Percentiles rank a stretch among this genome's conserved stretches.
Evolutionary conservation across 768 basidiomycete genomes (phyloP).

Genomic region (Lactarius hatsudake): DNA sequence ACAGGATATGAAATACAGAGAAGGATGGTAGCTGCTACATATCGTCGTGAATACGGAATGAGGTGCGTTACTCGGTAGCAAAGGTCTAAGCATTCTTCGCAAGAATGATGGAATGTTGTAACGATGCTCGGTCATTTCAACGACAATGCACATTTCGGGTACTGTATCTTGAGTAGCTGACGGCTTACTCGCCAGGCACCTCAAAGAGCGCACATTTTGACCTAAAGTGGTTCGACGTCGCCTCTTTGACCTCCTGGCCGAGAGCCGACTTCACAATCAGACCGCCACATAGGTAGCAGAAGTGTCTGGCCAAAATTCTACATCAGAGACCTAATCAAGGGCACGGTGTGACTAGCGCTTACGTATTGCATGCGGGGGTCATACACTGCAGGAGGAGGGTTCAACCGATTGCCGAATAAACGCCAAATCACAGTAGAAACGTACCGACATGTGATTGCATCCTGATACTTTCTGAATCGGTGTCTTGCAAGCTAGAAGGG

Average conservation of each 20-base stretch:
- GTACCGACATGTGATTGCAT: slow-evolving; percentile 59
- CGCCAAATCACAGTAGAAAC: slow-evolving; percentile 26
- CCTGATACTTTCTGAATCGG: slow-evolving; percentile 51
- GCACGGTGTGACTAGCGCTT: background rate
- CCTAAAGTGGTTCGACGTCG: slow-evolving; percentile 36
- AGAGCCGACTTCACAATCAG: slow-evolving; percentile 44
- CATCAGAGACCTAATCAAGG: background rate
- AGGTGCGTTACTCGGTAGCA: background rate
- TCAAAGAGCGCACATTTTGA: slow-evolving; percentile 38
- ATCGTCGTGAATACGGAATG: background rate
- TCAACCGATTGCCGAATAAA: background rate
- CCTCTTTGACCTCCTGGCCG: slow-evolving; percentile 33
- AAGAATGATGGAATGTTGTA: background rate
- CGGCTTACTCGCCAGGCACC: background rate
- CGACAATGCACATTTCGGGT: background rate
- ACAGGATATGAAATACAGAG: slow-evolving; percentile 1
- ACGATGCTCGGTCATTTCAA: background rate
- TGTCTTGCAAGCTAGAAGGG: slow-evolving; percentile 43
- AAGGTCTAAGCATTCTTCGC: background rate
- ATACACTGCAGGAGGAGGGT: slow-evolving; percentile 41
- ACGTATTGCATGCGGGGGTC: slow-evolving; percentile 55
- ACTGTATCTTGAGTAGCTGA: background rate
- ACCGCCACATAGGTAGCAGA: slow-evolving; percentile 52
- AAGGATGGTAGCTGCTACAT: background rate
- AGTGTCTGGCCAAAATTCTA: slow-evolving; percentile 37